These are phyloP conservation scores for Paramecium biaurelia DNA, from an alignment of 73 alveolate genomes.

Conservation along the genomic window DNA sequence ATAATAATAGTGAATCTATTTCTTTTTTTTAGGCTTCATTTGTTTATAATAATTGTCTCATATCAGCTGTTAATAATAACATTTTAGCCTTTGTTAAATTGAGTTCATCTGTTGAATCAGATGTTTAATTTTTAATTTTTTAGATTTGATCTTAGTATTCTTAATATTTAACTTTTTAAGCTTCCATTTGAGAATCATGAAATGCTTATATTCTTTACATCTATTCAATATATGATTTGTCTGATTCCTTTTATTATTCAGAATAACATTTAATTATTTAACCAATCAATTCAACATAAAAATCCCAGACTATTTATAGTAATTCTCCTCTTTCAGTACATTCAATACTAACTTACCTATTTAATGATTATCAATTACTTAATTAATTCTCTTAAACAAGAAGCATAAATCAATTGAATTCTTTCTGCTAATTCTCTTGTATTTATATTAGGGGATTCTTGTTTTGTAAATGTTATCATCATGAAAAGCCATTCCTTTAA, in stretches of 20 bases:
- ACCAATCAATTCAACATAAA: conserved; percentile 6
- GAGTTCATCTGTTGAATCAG: background rate
- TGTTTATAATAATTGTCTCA: background rate
- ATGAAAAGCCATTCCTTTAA: conserved; percentile 23
- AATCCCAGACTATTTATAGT: conserved; percentile 23
- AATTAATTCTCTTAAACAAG: conserved; percentile 48
- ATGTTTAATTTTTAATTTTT: background rate
- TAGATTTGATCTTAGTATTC: background rate
- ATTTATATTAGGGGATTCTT: background rate
- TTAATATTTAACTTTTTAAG: background rate
- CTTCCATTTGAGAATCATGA: background rate
- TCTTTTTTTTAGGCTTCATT: conserved; percentile 27
- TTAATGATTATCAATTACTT: conserved; percentile 2
- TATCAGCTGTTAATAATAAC: background rate
- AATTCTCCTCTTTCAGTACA: conserved; percentile 53
- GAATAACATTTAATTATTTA: background rate
- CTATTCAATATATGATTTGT: background rate
- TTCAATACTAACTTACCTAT: conserved; percentile 33
- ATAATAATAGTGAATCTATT: background rate
- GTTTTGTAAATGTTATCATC: background rate
- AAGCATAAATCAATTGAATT: conserved; percentile 8
- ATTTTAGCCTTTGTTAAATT: conserved; percentile 4
- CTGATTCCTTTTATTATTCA: background rate
- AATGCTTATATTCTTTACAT: background rate
- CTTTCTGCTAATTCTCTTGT: conserved; percentile 42